A percentile compares a stretch with the other conserved stretches of the same genome.
phyloP scores from a whole-genome alignment of 176 grass and related monocot genomes.

The Triticum monococcum region DNA sequence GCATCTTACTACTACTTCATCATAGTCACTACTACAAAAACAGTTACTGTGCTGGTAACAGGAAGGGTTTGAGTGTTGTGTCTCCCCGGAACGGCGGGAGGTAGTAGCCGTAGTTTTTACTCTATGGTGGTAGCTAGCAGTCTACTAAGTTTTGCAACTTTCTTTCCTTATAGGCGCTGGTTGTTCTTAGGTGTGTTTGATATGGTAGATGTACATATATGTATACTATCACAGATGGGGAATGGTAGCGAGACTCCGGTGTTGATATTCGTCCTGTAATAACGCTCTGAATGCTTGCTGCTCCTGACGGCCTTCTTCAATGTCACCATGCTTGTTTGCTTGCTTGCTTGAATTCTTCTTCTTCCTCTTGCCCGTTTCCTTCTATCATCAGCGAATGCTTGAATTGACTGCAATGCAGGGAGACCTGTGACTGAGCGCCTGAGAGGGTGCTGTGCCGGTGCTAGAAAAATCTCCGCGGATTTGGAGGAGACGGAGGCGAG shows the following conservation, averaged over 20 bases:
- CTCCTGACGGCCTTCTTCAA: constrained; percentile 19
- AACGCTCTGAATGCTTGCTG: constrained; percentile 30
- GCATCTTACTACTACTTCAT: not conserved
- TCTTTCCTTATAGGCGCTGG: not conserved
- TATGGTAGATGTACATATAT: constrained; percentile 33
- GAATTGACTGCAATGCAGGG: not conserved
- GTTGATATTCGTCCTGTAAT: constrained; percentile 51
- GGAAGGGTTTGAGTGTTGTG: constrained; percentile 30
- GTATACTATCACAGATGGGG: constrained; percentile 39
- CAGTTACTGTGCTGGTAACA: constrained; percentile 32
- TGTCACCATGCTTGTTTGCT: not conserved
- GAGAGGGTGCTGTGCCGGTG: no score
- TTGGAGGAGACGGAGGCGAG: not conserved
- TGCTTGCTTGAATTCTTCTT: not conserved
- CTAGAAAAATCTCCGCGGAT: no score
- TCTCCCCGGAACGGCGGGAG: not conserved
- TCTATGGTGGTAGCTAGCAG: not conserved
- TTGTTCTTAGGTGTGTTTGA: not conserved
- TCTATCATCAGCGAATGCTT: not conserved
- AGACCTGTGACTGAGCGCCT: not conserved
- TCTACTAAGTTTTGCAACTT: constrained; percentile 38
- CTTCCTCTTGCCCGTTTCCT: no score
- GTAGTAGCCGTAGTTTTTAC: constrained; percentile 12
- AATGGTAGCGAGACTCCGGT: not conserved
- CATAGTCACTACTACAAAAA: not conserved